Base-by-base conservation (phyloP, 148 eudicot genomes). In the Rhododendron kiyosumense region DNA sequence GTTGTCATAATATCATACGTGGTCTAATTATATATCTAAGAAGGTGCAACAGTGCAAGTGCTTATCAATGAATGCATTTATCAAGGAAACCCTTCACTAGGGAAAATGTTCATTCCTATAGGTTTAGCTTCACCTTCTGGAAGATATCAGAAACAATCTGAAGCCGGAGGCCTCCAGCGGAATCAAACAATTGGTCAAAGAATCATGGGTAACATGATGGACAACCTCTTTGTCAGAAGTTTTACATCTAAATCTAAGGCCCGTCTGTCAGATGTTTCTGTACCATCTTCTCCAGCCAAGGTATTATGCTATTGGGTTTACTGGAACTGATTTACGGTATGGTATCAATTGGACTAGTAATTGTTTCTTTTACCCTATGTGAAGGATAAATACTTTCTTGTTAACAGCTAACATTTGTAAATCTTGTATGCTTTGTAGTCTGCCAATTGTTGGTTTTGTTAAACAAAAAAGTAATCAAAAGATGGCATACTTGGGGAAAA, bases 201-300 rank as follows among this genome's bases (percentile, higher is more conserved):
- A 85, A 93, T 97, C 76, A 95, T 97, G 96, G 99, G 94, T 88
- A 96, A 96, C 88, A 89, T 96, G 92, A 93, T 91, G 96, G 98
- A 95, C 78, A 95, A 94, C 88, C 87, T 92, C 69, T 94, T 97
- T 87, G 77, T 87, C 65, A 92, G 99, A 93, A 93, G 96, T 92
- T 95, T 96, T 87, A 94, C 98, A 79, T 92, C 99, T 73, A 97
- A 93, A 86, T 71, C 98, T 32, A 97, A 90, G 90, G 89, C 84
- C 81, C 92, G 81, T 24, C 90, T 92, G 67, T 86, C 92, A 61
- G 99, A 95, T 88, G 89, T 88, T 78, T 88, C 91, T 4, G 83
- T 85, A 83, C 93, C 92, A 76, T 83, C 91, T 83, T 87, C 98
- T 84, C 95, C 95, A 61, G 84, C 94, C 63, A 95, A 93, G 99